Base-by-base conservation (phyloP, 1,284 basidiomycete species). In the Leccinum pseudoinsigne region DNA sequence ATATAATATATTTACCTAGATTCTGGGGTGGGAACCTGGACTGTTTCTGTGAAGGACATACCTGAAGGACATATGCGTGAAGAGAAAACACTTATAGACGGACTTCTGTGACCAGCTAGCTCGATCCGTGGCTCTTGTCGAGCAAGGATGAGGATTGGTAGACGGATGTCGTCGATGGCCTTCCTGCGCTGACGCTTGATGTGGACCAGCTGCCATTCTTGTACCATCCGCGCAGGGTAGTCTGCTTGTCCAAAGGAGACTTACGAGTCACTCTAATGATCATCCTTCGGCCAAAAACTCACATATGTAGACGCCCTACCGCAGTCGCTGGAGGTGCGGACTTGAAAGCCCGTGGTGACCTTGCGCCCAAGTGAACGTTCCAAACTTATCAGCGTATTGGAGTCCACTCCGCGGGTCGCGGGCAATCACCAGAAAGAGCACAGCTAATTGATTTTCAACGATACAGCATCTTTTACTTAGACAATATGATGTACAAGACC, bases 61-160 rank as follows among this genome's bases (percentile, higher is more conserved):
- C 34, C 34, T 36, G 11, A 36, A 12, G 34, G 34, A 36, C 34
- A 12, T 12, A 36, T 36, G 34, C 34, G 34, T 36, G 11, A 12
- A 36, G 34, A 36, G 34, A 36, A 36, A 36, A 36, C 34, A 36
- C 34, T 12, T 36, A 12, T 36, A 36, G 34, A 36, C 34, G 34
- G n/a, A 81, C 84, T 1, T 80, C 77, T n/a, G 86, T 90, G 26
- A 79, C 82, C 0, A 71, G 81, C 11, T 86, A 89, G 67, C 79
- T 90, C 70, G 82, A 90, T 69, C 87, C 88, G 1, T 92, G 89
- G 88, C 59, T 71, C 4, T 69, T 78, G 4, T 65, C 66, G 6
- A 66, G 71, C 26, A 62, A 68, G 5, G 62, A 73, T 7, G 67
- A 67, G 8, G 65, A 60, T 11, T 91, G 87, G 88, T 84, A 79